Evolutionary conservation across 2,329 filamentous ascomycete genomes (phyloP).

Genomic region (Stenocarpella maydis): DNA sequence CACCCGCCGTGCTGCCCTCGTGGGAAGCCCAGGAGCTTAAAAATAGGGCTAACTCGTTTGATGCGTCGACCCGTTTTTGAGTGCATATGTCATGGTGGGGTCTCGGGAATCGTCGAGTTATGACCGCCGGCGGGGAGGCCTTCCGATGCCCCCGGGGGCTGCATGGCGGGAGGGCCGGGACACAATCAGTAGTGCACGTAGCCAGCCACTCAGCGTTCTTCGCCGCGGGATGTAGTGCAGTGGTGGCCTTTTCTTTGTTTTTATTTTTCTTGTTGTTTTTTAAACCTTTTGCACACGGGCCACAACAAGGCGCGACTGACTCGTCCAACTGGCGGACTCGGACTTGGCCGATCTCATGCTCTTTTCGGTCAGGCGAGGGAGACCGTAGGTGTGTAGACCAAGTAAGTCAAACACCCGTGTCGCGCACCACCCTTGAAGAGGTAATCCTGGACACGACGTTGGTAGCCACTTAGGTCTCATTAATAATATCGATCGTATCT

Average conservation of each 20-base stretch:
- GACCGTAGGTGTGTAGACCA: neutral
- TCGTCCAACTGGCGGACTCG: constrained; percentile 12
- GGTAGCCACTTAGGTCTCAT: neutral
- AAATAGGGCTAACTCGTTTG: neutral
- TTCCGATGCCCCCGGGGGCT: too few relatives aligned
- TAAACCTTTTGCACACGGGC: too few relatives aligned
- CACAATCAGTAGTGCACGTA: too few relatives aligned
- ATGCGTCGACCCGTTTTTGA: neutral
- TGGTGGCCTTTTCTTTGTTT: neutral
- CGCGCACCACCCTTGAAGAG: neutral
- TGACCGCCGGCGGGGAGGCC: too few relatives aligned
- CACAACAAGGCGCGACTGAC: constrained; percentile 13
- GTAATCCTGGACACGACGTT: neutral
- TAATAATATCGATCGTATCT: too few relatives aligned
- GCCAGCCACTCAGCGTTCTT: neutral
- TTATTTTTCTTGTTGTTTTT: too few relatives aligned
- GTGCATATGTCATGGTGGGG: neutral
- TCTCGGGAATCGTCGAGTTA: too few relatives aligned
- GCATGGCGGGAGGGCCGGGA: neutral
- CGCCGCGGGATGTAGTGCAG: neutral
- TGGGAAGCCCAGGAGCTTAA: neutral
- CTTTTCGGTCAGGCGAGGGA: neutral
- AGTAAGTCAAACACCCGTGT: too few relatives aligned
- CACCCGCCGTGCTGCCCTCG: constrained; percentile 4
- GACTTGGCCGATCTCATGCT: constrained; percentile 19